Evolutionary conservation across 768 basidiomycete genomes (phyloP).

Genomic region (Trichaptum fuscoviolaceum): DNA sequence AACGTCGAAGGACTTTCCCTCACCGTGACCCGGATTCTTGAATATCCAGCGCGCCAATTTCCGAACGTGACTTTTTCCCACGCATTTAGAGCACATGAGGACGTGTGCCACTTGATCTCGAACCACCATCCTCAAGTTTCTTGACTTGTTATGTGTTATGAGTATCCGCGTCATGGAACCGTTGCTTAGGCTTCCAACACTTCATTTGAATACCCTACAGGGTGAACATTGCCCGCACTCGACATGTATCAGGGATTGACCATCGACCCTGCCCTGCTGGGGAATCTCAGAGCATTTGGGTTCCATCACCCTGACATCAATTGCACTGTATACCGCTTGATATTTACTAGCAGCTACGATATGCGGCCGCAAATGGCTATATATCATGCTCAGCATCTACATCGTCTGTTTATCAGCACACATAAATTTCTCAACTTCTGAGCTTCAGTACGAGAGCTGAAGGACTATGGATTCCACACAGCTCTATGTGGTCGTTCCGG

Average conservation of each 20-base stretch:
- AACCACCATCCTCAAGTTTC: not conserved
- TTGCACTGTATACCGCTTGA: not conserved
- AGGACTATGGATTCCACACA: constrained; percentile 6
- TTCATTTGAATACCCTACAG: not conserved
- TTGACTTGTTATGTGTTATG: not conserved
- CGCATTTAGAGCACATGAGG: too few species aligned
- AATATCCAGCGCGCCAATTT: not conserved
- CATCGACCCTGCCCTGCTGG: not conserved
- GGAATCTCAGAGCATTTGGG: not conserved
- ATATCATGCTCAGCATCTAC: not conserved
- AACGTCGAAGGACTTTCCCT: constrained; percentile 9
- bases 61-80: not conserved
- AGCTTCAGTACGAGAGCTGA: not conserved
- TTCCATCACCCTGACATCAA: not conserved
- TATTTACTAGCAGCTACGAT: not conserved
- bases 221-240: not conserved
- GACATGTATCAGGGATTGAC: not conserved
- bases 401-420: not conserved
- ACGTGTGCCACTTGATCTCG: too few species aligned
- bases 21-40: not conserved
- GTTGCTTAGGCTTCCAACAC: too few species aligned
- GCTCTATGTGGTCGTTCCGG: constrained; percentile 7
- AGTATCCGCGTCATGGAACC: too few species aligned
- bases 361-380: not conserved
- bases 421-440: not conserved